These are phyloP conservation scores for Flaveria robusta DNA, from an alignment of 129 eudicot genomes.

Conservation along the genomic window DNA sequence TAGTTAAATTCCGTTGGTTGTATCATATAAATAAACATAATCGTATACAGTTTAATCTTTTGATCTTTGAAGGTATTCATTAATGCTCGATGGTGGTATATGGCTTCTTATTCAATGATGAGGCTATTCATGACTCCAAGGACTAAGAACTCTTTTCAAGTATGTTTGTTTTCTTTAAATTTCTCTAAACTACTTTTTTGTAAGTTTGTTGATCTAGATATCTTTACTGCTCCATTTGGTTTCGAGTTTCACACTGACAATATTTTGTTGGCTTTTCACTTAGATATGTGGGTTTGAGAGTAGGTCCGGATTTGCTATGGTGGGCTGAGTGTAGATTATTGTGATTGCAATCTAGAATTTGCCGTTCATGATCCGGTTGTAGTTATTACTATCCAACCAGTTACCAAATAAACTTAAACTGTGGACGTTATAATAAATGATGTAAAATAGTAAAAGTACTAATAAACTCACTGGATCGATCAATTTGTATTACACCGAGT, in stretches of 20 bases:
- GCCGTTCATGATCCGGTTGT: conserved; percentile 2
- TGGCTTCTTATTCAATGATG: conserved; percentile 12
- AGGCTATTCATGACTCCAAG: conserved; percentile 15
- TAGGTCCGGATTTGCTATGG: conserved; percentile 1
- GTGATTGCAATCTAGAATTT: conserved; percentile 11
- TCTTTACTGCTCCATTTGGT: neutral
- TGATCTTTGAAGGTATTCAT: conserved; percentile 9
- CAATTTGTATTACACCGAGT: neutral
- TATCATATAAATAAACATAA: neutral
- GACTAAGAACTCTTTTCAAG: conserved; percentile 14
- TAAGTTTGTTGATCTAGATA: neutral
- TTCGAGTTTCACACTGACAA: neutral
- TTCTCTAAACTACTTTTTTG: neutral
- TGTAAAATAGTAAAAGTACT: neutral
- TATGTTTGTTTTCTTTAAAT: neutral
- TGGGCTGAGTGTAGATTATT: conserved; percentile 16
- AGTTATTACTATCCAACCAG: neutral
- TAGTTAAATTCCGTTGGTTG: neutral
- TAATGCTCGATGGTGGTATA: conserved; percentile 7
- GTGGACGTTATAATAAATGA: conserved; percentile 2
- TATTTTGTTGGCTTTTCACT: neutral
- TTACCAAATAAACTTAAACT: conserved; percentile 7
- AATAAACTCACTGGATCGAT: neutral
- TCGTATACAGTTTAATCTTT: too few species aligned
- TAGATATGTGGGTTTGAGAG: conserved; percentile 12